Evolutionary conservation across 1,284 basidiomycete genomes (phyloP).

Genomic region (Sanghuangporus weigelae): DNA sequence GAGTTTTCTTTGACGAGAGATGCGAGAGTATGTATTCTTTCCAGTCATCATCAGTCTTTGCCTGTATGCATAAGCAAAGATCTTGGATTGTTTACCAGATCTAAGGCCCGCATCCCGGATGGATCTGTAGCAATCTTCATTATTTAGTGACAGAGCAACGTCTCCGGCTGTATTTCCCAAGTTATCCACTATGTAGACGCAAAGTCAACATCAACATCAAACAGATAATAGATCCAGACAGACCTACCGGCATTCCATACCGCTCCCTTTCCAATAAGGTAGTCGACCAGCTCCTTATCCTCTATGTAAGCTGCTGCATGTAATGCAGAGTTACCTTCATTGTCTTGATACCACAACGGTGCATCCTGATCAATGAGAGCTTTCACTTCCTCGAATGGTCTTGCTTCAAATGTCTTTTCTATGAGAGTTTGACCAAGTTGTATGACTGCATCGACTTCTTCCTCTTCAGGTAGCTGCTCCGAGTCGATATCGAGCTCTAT

Average conservation of each 20-base stretch:
- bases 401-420: constrained; percentile 47
- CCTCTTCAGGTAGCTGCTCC: not conserved
- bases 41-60: constrained; percentile 13
- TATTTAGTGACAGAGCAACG: constrained; percentile 81
- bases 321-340: constrained; percentile 76
- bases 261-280: constrained; percentile 78
- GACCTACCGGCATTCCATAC: constrained; percentile 83
- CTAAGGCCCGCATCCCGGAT: constrained; percentile 87
- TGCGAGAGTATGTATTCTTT: constrained; percentile 63
- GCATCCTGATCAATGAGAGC: constrained; percentile 64
- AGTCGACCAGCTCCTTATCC: constrained; percentile 54
- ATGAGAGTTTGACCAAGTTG: constrained; percentile 49
- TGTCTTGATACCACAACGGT: constrained; percentile 90
- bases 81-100: constrained; percentile 47
- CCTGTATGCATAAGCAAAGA: not conserved
- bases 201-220: not conserved
- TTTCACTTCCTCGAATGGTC: constrained; percentile 45
- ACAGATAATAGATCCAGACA: not conserved
- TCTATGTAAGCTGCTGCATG: constrained; percentile 86
- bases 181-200: constrained; percentile 65
- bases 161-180: constrained; percentile 82
- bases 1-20: constrained; percentile 42
- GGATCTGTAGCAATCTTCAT: constrained; percentile 63
- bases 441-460: constrained; percentile 4
- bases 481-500: not conserved